These are phyloP conservation scores for Aureobasidium musti DNA, from an alignment of 2,329 filamentous ascomycete species.

Conservation along the genomic window DNA sequence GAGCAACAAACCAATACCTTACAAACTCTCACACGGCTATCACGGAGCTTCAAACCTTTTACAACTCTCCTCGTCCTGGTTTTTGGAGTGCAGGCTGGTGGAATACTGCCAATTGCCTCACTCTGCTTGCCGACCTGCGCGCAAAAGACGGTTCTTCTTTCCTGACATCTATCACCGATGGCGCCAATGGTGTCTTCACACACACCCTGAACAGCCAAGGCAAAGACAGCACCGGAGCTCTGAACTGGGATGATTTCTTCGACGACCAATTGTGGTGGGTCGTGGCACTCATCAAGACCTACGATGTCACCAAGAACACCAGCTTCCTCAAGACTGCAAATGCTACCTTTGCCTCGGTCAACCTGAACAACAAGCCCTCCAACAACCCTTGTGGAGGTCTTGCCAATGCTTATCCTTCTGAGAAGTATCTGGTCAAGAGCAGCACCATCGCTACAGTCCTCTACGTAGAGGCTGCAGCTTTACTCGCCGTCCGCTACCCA, in stretches of 20 bases:
- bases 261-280: conserved; percentile 60
- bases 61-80: conserved; percentile 26
- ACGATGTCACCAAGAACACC: conserved; percentile 53
- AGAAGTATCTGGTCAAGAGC: conserved; percentile 48
- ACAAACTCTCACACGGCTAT: conserved; percentile 26
- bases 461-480: conserved; percentile 57
- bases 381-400: conserved; percentile 50
- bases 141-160: conserved; percentile 22
- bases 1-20: conserved; percentile 21
- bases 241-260: conserved; percentile 45
- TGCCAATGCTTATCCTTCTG: conserved; percentile 46
- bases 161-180: conserved; percentile 28
- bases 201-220: conserved; percentile 11
- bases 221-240: conserved; percentile 11
- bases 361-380: conserved; percentile 46
- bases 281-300: conserved; percentile 57
- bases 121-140: conserved; percentile 30
- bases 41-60: conserved; percentile 26
- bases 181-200: conserved; percentile 24
- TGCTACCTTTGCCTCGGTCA: conserved; percentile 52
- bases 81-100: conserved; percentile 30
- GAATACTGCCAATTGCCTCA: conserved; percentile 30
- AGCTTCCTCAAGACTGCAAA: conserved; percentile 32
- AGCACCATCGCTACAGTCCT: conserved; percentile 61
- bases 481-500: conserved; percentile 55